phyloP scores from a whole-genome alignment of 2,329 filamentous ascomycete species.

The Sarocladiaceae sp. region DNA sequence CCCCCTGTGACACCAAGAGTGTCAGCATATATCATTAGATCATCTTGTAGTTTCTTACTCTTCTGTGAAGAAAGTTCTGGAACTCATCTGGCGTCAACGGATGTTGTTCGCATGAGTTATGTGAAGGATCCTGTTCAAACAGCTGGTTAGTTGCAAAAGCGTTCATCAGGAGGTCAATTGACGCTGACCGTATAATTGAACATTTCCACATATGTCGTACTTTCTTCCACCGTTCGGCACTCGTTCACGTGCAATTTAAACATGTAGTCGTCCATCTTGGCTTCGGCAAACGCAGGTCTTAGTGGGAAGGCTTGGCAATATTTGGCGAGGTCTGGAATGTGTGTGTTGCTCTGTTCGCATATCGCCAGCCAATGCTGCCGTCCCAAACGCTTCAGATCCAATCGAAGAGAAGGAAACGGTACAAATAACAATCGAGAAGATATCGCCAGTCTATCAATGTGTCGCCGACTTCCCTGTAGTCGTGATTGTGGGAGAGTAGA shows the following conservation, averaged over 20 bases:
- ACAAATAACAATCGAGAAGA: too few species aligned
- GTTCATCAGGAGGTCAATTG: too few species aligned
- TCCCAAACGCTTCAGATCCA: too few species aligned
- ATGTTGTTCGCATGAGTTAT: conserved; percentile 48
- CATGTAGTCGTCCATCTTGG: conserved; percentile 55
- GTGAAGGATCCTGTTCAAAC: conserved; percentile 40
- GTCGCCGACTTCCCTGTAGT: too few species aligned
- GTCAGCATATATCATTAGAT: background rate
- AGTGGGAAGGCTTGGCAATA: background rate
- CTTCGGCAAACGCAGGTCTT: background rate
- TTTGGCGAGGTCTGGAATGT: background rate
- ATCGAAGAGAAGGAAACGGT: too few species aligned
- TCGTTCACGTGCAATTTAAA: conserved; percentile 44
- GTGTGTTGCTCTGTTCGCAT: too few species aligned
- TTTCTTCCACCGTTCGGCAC: conserved; percentile 46
- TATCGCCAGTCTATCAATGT: too few species aligned
- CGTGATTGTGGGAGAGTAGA: background rate
- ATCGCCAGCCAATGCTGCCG: background rate
- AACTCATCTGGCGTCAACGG: conserved; percentile 50
- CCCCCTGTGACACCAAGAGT: conserved; percentile 39
- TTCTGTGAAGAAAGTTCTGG: conserved; percentile 49
- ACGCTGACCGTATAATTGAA: conserved; percentile 51
- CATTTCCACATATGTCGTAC: conserved; percentile 53
- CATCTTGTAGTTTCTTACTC: conserved; percentile 32
- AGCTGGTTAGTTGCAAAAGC: background rate